Evolutionary conservation across 1,284 basidiomycete genomes (phyloP), one percentile per base, ranked within the genome.

Genomic region (Ustilago shanxiensis): DNA sequence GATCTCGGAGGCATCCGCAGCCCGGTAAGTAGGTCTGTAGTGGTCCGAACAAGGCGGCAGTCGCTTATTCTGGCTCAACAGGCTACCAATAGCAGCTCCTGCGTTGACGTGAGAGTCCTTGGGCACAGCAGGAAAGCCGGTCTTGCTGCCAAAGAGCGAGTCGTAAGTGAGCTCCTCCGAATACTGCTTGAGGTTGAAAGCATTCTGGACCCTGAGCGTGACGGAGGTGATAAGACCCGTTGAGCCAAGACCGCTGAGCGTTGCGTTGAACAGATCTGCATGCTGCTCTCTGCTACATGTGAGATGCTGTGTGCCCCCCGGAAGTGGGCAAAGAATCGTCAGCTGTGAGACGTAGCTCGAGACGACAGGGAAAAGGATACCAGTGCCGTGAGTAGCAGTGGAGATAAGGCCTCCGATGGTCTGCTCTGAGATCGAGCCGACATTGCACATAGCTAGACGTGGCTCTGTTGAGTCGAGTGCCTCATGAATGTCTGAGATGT

Each of bases 371-470:
- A 91, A 95, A 47, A 88, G 83, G 72, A 93, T 89, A 35, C 97
- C 96, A 2, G 93, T 92, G 56, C 96, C 96, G 88, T 99, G 96
- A 0, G 95, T 95, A 3, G 95, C 95, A 49, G 97, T 99, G 11
- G 95, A 92, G 83, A 99, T 90, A 75, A 95, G 90, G 35, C 96
- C 96, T n/a, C 90, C 95, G 73, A 99, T 89, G 2, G 95, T 95
- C 87, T 98, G 96, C 86, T 98, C 95, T 44, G 94, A 96, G 85
- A 99, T 98, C 45, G 95, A 96, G 45, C 97, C 97, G 72, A 98
- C 89, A 86, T 95, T 97, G 83, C 90, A 91, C 90, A 99, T 92
- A 50, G 95, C 95, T 24, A 98, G 90, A 18, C 79, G 75, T 24
- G 78, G 73, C 31, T 89, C 89, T 79, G 92, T 88, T n/a, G 88